Evolutionary conservation across 2,329 filamentous ascomycete species (phyloP).

Genomic region (Fusarium guadeloupense): DNA sequence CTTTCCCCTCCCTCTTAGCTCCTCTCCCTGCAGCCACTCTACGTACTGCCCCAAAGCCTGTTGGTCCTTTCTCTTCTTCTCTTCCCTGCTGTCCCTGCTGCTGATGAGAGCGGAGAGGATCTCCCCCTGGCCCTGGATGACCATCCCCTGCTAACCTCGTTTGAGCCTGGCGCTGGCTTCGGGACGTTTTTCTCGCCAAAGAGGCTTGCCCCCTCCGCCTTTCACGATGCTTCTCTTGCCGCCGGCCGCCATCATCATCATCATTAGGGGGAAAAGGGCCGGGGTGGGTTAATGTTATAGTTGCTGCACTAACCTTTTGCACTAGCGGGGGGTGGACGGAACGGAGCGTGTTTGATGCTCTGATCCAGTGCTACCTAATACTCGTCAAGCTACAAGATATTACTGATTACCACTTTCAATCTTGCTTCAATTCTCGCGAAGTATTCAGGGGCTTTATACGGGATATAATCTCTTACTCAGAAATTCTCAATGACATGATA

Average conservation of each 20-base stretch:
- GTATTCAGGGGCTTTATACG: too few species aligned
- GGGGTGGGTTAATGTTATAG: conserved; percentile 14
- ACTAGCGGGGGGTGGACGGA: conserved; percentile 31
- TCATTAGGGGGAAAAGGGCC: too few species aligned
- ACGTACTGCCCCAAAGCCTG: conserved; percentile 19
- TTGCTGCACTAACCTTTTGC: not conserved
- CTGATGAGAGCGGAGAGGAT: conserved; percentile 13
- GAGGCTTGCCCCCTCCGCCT: conserved; percentile 45
- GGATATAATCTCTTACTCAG: not conserved
- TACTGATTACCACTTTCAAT: not conserved
- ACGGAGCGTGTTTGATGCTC: conserved; percentile 21
- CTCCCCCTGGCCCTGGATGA: conserved; percentile 17
- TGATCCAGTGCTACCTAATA: not conserved
- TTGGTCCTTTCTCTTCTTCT: conserved; percentile 9
- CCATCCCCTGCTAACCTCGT: conserved; percentile 18
- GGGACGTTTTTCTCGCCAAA: conserved; percentile 38
- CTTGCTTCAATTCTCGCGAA: too few species aligned
- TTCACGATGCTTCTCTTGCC: conserved; percentile 53
- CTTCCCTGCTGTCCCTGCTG: conserved; percentile 23
- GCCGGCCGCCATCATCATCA: conserved; percentile 44
- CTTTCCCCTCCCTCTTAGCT: conserved; percentile 9
- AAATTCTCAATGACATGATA: not conserved
- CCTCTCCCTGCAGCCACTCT: conserved; percentile 42
- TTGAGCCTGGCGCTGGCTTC: conserved; percentile 28
- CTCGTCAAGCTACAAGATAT: not conserved